These are phyloP conservation scores for Thalassiosira mediterranea DNA, from an alignment of 352 stramenopile genomes.

Conservation along the genomic window DNA sequence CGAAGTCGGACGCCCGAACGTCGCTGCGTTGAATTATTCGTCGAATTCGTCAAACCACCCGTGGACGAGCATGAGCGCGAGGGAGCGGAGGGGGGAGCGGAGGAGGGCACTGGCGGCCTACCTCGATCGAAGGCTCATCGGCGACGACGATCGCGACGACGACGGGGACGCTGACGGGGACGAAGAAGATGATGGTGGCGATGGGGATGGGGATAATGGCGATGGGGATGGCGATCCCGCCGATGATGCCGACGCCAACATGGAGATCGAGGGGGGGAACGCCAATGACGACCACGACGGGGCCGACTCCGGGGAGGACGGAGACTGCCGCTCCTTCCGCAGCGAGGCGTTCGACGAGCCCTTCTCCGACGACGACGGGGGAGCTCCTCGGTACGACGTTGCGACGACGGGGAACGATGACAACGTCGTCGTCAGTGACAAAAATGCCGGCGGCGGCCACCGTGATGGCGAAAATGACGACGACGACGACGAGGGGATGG, in stretches of 20 bases:
- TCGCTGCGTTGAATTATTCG: too few relatives aligned
- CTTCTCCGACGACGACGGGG: background rate
- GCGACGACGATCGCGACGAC: too few relatives aligned
- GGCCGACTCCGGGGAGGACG: slow-evolving; percentile 6
- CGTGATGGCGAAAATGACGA: slow-evolving; percentile 2
- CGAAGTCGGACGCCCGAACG: too few relatives aligned
- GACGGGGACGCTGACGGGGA: background rate
- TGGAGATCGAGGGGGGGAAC: background rate
- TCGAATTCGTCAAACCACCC: slow-evolving; percentile 2
- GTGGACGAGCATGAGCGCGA: background rate
- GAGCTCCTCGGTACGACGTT: too few relatives aligned
- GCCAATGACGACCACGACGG: background rate
- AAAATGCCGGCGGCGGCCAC: background rate
- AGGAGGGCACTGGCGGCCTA: too few relatives aligned
- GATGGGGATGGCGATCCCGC: slow-evolving; percentile 2
- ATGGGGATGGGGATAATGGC: background rate
- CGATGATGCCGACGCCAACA: background rate
- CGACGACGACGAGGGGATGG: slow-evolving; percentile 4
- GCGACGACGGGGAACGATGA: slow-evolving; percentile 3
- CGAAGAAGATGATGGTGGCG: slow-evolving; percentile 4
- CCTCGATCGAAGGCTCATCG: background rate
- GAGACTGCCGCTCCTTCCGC: background rate
- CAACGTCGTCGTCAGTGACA: background rate
- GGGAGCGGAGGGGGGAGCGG: too few relatives aligned
- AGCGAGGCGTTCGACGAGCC: background rate